Base-by-base conservation (phyloP, 2,329 filamentous ascomycete genomes). In the Colletotrichum australisinense region DNA sequence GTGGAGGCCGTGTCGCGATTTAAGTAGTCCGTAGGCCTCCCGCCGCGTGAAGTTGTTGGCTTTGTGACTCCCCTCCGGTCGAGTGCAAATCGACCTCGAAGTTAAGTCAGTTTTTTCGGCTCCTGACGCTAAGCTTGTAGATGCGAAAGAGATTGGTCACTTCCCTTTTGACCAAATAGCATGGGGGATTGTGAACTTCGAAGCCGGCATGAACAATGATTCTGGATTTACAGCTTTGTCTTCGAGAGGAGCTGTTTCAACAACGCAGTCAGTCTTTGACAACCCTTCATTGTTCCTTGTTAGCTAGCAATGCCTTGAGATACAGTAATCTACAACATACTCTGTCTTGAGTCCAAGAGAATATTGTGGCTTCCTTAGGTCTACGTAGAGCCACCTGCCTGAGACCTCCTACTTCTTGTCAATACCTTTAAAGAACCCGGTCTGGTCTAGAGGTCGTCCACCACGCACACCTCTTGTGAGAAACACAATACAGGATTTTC, bases 1-100 rank as follows among this genome's bases (percentile, higher is more conserved):
- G 1, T 3, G 3, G 1, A 2, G 19, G 16, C 8, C 42, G 6
- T 0, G 1, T 2, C 2, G 19, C 19, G 7, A 7, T 4, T 1
- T 6, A 46, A 46, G 1, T 49, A 49, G 19, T 19, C 16, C 16
- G 38, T 16, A 1, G 1, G 2, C 38, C 38, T 1, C 5, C 38
- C 2, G 16, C 1, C 38, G 38, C 38, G 14, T 6, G 16, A 42
- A 42, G 16, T 19, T 42, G 6, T 42, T 6, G 38, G 9, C 9
- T 42, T 42, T 8, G 2, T 42, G 14, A 19, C 16, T 42, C 38
- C 8, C 16, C 14, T 16, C 38, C 38, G 16, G 5, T 12, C 38
- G 38, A 7, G 16, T 42, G 16, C 7, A 14, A 42, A 42, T 2
- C 35, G 16, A 42, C 14, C 35, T 19, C 38, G 38, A 42, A 19